Percentiles rank a stretch among this genome's conserved stretches.
Conservation (phyloP, 225 moss, liverwort and hornwort genomes). For the Neckera pumila region DNA sequence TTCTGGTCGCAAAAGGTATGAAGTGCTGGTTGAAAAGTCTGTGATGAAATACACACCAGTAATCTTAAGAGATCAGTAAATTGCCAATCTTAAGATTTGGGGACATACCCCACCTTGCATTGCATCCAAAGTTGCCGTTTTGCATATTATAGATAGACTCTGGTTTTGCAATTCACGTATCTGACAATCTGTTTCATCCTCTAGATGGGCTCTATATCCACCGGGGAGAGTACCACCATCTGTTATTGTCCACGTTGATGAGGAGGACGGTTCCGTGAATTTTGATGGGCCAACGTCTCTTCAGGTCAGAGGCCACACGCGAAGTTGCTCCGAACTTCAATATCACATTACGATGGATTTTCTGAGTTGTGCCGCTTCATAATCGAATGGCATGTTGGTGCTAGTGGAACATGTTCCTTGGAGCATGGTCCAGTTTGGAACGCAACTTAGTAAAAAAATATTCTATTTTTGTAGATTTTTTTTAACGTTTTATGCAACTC, state of each 20-base stretch:
- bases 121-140: not conserved
- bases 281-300: slow-evolving; percentile 96
- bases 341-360: not conserved
- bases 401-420: not conserved
- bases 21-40: not conserved
- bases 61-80: not conserved
- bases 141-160: not conserved
- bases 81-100: not conserved
- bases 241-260: slow-evolving; percentile 72
- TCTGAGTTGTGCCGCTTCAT: not conserved
- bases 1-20: slow-evolving; percentile 86
- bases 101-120: not conserved
- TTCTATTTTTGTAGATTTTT: not conserved
- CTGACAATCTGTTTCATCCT: slow-evolving; percentile 1
- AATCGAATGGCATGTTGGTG: not conserved
- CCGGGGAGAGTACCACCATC: slow-evolving; percentile 97
- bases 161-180: not conserved
- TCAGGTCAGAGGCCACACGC: slow-evolving; percentile 41
- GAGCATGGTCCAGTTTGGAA: not conserved
- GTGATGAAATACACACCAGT: not conserved
- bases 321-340: not conserved
- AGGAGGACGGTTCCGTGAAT: slow-evolving; percentile 77
- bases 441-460: not conserved
- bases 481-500: not conserved
- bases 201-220: slow-evolving; percentile 96